Percentiles rank a stretch among this genome's conserved stretches.
Conservation (phyloP, 108 stramenopile species). For the Pseudonitzschia multistriata region DNA sequence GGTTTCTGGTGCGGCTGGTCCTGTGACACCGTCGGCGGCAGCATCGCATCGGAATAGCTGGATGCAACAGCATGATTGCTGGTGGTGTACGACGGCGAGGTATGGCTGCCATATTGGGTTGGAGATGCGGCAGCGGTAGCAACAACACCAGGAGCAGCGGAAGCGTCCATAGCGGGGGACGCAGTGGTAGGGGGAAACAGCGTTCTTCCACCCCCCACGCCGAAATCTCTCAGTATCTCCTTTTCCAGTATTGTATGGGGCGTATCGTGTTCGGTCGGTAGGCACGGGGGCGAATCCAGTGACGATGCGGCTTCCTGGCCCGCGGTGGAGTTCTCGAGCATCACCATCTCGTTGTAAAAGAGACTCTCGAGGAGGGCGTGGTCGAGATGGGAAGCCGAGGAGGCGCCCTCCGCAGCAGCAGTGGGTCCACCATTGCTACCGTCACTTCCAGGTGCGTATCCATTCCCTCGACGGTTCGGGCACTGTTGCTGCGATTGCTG, state of each 20-base stretch:
- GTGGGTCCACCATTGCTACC: neutral
- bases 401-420: neutral
- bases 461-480: too few species aligned
- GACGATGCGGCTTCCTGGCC: slow-evolving; percentile 3
- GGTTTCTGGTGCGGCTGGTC: slow-evolving; percentile 16
- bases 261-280: slow-evolving; percentile 6
- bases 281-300: neutral
- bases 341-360: slow-evolving; percentile 70
- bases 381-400: slow-evolving; percentile 36
- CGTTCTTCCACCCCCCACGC: slow-evolving; percentile 17
- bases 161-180: neutral
- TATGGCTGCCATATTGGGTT: too few species aligned
- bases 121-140: neutral
- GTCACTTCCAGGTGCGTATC: neutral
- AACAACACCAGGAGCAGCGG: neutral
- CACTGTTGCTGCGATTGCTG: neutral
- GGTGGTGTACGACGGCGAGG: neutral
- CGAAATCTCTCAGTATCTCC: slow-evolving; percentile 48
- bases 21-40: slow-evolving; percentile 16
- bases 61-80: neutral
- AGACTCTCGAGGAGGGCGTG: slow-evolving; percentile 56
- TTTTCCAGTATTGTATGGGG: slow-evolving; percentile 34
- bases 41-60: neutral
- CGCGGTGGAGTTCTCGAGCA: slow-evolving; percentile 33
- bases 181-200: neutral